These are phyloP conservation scores for Aspergillus hancockii DNA, from an alignment of 495 filamentous ascomycete genomes.

Conservation along the genomic window DNA sequence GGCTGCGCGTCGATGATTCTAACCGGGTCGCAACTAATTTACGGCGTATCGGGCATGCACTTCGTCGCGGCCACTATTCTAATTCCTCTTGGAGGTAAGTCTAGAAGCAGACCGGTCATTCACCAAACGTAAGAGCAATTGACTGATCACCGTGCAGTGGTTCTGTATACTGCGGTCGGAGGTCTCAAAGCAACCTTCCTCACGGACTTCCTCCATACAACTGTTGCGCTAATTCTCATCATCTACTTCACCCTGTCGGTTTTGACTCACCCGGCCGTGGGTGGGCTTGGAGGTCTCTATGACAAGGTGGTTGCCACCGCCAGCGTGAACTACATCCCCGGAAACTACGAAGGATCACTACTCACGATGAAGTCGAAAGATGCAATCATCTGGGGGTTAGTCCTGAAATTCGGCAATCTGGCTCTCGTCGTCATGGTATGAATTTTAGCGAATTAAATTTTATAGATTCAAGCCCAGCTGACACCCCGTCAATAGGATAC, in stretches of 20 bases:
- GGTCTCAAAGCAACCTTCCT: conserved; percentile 45
- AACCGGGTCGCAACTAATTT: conserved; percentile 36
- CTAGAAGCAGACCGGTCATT: not conserved
- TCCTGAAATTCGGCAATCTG: conserved; percentile 50
- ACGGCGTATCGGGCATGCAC: conserved; percentile 43
- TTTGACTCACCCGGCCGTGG: conserved; percentile 32
- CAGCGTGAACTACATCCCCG: conserved; percentile 39
- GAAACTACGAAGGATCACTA: conserved; percentile 49
- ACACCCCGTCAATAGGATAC: conserved; percentile 35
- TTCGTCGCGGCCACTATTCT: conserved; percentile 45
- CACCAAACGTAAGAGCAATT: not conserved
- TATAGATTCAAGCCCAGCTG: not conserved
- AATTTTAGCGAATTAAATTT: not conserved
- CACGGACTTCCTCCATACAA: conserved; percentile 41
- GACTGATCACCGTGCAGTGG: conserved; percentile 25
- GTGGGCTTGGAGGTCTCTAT: conserved; percentile 37
- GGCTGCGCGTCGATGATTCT: conserved; percentile 45
- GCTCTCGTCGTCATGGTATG: conserved; percentile 53
- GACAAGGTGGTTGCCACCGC: conserved; percentile 37
- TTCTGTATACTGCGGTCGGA: conserved; percentile 42
- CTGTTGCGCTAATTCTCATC: conserved; percentile 40
- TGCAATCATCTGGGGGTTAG: conserved; percentile 51
- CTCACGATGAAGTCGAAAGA: conserved; percentile 53
- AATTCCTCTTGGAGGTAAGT: conserved; percentile 45
- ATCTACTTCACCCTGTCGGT: conserved; percentile 41